Percentiles rank a stretch among this genome's conserved stretches.
phyloP scores from a whole-genome alignment of 768 basidiomycete species.

The Sistotremastrum niveocremeum region DNA sequence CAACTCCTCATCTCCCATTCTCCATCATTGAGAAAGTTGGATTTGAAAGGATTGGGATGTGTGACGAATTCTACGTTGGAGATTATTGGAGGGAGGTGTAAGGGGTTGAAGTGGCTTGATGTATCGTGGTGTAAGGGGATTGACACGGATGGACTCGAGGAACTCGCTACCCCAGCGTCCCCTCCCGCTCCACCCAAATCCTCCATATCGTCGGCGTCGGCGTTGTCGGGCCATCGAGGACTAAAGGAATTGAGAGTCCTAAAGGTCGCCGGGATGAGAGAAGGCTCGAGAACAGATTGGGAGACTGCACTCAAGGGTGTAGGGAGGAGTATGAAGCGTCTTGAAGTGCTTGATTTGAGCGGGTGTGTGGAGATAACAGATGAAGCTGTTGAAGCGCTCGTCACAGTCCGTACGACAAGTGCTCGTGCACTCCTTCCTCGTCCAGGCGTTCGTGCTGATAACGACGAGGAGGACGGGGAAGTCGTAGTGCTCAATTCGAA shows the following conservation, averaged over 20 bases:
- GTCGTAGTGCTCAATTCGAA: constrained; percentile 43
- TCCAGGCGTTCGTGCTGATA: constrained; percentile 20
- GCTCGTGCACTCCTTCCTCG: background rate
- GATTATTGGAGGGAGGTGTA: constrained; percentile 45
- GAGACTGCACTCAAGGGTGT: constrained; percentile 48
- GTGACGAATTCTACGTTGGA: constrained; percentile 69
- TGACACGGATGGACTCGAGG: constrained; percentile 46
- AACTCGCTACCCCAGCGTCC: constrained; percentile 19
- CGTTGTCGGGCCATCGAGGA: background rate
- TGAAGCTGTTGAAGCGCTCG: constrained; percentile 60
- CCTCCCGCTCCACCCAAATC: constrained; percentile 11
- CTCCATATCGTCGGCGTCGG: background rate
- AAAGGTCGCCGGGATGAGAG: too few relatives aligned
- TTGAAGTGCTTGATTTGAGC: constrained; percentile 74
- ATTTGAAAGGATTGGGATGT: constrained; percentile 50
- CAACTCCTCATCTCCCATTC: constrained; percentile 58
- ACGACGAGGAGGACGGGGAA: constrained; percentile 14
- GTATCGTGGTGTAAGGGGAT: constrained; percentile 60
- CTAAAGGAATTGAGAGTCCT: constrained; percentile 48
- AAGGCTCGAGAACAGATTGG: too few relatives aligned
- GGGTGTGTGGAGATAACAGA: constrained; percentile 61
- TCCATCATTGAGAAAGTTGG: constrained; percentile 41
- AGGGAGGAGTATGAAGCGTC: constrained; percentile 51
- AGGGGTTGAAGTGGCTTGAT: constrained; percentile 45
- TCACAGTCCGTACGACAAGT: constrained; percentile 21